These are phyloP conservation scores for Lanmaoa pseudosensibilis DNA, from an alignment of 768 basidiomycete species.

Conservation along the genomic window DNA sequence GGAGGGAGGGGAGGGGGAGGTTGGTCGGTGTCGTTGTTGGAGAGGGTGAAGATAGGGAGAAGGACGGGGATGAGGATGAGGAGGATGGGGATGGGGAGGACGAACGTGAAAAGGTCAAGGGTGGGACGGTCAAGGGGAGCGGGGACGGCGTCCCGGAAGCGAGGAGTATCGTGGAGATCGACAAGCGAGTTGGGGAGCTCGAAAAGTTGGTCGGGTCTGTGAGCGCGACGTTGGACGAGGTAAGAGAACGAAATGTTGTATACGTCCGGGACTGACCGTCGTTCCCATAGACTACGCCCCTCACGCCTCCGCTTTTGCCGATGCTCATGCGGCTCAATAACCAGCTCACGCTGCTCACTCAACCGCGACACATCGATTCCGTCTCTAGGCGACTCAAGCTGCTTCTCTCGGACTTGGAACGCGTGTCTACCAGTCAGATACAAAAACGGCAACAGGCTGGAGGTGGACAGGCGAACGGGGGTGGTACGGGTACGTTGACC, in stretches of 20 bases:
- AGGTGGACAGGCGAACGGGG: constrained; percentile 5
- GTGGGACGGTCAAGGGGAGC: background rate
- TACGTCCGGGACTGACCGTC: background rate
- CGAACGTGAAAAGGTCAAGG: background rate
- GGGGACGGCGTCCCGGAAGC: constrained; percentile 37
- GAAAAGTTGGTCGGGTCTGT: constrained; percentile 83
- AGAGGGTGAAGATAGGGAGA: constrained; percentile 8
- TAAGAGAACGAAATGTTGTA: constrained; percentile 26
- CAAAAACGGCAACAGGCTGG: constrained; percentile 26
- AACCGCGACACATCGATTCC: constrained; percentile 94
- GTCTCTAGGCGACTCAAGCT: constrained; percentile 92
- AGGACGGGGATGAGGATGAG: too few relatives aligned
- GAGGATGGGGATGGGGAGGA: background rate
- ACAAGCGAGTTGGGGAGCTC: constrained; percentile 78
- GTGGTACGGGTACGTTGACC: constrained; percentile 9
- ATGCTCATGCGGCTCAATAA: constrained; percentile 79
- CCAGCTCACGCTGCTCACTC: constrained; percentile 85
- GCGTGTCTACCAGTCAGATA: constrained; percentile 50
- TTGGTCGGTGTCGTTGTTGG: constrained; percentile 59
- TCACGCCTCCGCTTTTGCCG: constrained; percentile 80
- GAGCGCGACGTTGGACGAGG: constrained; percentile 80
- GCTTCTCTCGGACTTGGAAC: constrained; percentile 88
- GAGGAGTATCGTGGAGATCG: constrained; percentile 68
- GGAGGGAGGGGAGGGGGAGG: constrained; percentile 63
- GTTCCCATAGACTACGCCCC: constrained; percentile 56